Evolutionary conservation across 176 grass and related monocot species (phyloP), one percentile per base, ranked within the genome.

Genomic region (Juncus inflexus): DNA sequence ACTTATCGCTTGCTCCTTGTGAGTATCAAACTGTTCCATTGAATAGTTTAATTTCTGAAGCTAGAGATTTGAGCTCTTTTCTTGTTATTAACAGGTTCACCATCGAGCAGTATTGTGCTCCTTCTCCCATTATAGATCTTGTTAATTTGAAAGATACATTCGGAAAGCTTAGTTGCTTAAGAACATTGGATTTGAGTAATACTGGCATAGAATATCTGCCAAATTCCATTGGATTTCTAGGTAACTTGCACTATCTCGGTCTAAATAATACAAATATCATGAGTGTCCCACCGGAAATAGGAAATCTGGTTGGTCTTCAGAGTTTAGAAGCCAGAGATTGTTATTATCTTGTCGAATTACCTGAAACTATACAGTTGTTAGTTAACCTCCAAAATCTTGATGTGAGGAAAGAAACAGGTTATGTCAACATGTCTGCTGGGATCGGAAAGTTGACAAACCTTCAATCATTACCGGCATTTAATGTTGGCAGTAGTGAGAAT

Each of bases 261-360:
- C 58, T 79, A 40, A 75, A 61, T 40, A 79, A 59, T 50, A 84
- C 81, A 15, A 58, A 64, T 7, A 71, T 84, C 51, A 53, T 7
- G 10, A 70, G 3, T 12, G 52, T 84, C 35, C 76, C 77, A 52
- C 5, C 3, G 16, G 62, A 58, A 40, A 11, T 80, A 13, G 69
- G 62, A 12, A 42, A 4, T 2, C 53, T 80, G 6, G 10, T 55
- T 28, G 40, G 52, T 50, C 70, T 84, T 2, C 76, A 76, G 15
- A 84, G 64, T 52, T 42, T 84, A 35, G 70, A 79, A 37, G 53
- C 59, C 0, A 15, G 36, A 15, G 35, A 84, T 49, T 84, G 82
- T 10, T 6, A 8, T 57, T 3, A 71, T 12, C 65, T 84, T 28
- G 1, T 28, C 19, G 42, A 74, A 15, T 35, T 84, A 38, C 81